Evolutionary conservation across 768 basidiomycete species (phyloP), one percentile per base, ranked within the genome.

Genomic region (Mycena haematopus): DNA sequence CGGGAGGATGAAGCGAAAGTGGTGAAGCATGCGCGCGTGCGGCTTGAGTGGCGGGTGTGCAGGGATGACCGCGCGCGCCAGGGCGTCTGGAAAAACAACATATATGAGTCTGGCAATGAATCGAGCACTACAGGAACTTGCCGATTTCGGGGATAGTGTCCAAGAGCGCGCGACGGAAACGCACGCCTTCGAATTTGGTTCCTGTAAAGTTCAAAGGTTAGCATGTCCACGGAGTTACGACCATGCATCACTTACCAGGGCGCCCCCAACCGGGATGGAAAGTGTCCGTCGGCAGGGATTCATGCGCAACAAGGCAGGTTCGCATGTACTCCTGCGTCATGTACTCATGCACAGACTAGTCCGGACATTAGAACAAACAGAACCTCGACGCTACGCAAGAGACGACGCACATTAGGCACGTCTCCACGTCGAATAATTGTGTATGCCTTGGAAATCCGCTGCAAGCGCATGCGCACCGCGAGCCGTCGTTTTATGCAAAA

Each of bases 271-370:
- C 92, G 45, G 86, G 84, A 67, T 89, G 90, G 68, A 78, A 74
- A 5, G 82, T 83, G 56, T 84, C 83, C 73, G 84, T 85, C 22
- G 92, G 91, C 64, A 87, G 80, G 31, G 88, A 87, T 73, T 89
- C 86, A 74, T 88, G 86, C 10, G 87, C 80, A 66, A 92, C 81
- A 42, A 92, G 76, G 73, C 89, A 91, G 21, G 86, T 78, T 25
- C 92, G 88, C n/a, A 86, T 81, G 72, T 88, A 92, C 70, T 94
- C 92, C 71, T 89, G 88, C 54, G 82, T 78, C 60, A 93, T 83
- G 66, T 88, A 90, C 58, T 82, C 79, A 67, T 86, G 84, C 21
- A 92, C 88, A 7, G 80, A 72, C 91, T 93, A 64, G 40, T 46
- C 51, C 47, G 62, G 36, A 19, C 33, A 36, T 47, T 40, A 27